A percentile compares a stretch with the other conserved stretches of the same genome.
phyloP scores from a whole-genome alignment of 345 rosid genomes.

The Garcia nutans region DNA sequence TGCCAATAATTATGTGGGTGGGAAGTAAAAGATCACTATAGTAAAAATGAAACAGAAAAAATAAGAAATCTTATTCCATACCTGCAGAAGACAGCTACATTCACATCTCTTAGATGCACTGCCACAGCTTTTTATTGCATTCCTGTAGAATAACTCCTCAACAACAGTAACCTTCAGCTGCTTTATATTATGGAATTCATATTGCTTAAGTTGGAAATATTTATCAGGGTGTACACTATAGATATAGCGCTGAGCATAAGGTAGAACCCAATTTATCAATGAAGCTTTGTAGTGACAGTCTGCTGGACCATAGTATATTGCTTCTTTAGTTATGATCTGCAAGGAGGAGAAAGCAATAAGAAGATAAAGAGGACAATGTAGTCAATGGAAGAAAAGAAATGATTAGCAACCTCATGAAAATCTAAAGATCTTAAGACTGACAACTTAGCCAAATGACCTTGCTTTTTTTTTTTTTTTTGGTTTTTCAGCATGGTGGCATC shows the following conservation, averaged over 20 bases:
- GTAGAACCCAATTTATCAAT: conserved; percentile 82
- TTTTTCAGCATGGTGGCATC: neutral
- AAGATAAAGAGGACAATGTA: neutral
- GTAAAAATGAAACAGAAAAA: neutral
- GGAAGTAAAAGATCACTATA: neutral
- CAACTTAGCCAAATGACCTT: neutral
- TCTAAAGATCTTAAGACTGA: neutral
- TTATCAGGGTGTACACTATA: conserved; percentile 51
- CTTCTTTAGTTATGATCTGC: conserved; percentile 80
- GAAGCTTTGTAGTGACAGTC: conserved; percentile 52
- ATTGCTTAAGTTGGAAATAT: conserved; percentile 52
- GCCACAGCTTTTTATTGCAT: conserved; percentile 51
- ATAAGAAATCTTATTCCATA: conserved; percentile 17
- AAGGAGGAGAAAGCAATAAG: conserved; percentile 11
- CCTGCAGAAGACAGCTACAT: conserved; percentile 76
- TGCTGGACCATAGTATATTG: conserved; percentile 49
- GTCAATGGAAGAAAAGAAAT: neutral
- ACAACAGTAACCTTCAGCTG: conserved; percentile 57
- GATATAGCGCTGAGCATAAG: conserved; percentile 91
- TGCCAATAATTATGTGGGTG: no score
- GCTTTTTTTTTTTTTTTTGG: neutral
- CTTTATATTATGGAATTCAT: conserved; percentile 43
- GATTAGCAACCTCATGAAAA: neutral
- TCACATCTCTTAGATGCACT: conserved; percentile 48
- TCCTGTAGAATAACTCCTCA: conserved; percentile 64